Percentiles rank a stretch among this genome's conserved stretches.
Conservation (phyloP, 257 asterid species). For the Salvia hispanica region DNA sequence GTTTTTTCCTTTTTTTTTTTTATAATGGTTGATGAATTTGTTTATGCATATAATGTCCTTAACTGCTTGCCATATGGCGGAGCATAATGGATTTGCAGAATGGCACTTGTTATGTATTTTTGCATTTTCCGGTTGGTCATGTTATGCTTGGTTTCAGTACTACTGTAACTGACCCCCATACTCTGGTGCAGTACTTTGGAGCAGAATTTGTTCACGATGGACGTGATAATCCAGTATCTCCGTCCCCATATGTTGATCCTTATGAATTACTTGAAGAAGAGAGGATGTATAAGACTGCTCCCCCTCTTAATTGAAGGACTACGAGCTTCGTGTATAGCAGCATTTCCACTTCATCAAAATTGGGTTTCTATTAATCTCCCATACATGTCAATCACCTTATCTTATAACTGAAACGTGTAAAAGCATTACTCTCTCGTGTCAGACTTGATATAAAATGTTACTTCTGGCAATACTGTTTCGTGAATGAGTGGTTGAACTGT, state of each 20-base stretch:
- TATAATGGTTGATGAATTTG: no score
- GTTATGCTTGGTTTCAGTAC: neutral
- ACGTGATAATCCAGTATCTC: conserved; percentile 32
- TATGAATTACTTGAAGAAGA: conserved; percentile 79
- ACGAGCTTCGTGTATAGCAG: conserved; percentile 34
- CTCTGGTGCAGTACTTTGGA: conserved; percentile 76
- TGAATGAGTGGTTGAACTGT: neutral
- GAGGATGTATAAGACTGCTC: conserved; percentile 65
- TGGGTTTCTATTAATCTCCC: no score
- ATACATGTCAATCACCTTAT: neutral
- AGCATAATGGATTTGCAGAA: no score
- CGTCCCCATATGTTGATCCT: conserved; percentile 73
- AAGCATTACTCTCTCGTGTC: conserved; percentile 6
- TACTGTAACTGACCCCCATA: conserved; percentile 2
- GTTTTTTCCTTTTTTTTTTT: no score
- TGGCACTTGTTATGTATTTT: no score
- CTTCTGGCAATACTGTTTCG: neutral
- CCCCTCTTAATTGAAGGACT: conserved; percentile 59
- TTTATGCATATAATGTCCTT: no score
- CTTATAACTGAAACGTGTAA: conserved; percentile 1
- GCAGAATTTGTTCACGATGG: conserved; percentile 74
- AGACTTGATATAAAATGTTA: conserved; percentile 1
- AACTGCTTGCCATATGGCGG: no score
- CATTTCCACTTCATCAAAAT: conserved; percentile 29
- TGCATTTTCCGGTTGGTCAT: no score